Conservation (phyloP, 2,329 filamentous ascomycete genomes). For the Ampelomyces quisqualis region DNA sequence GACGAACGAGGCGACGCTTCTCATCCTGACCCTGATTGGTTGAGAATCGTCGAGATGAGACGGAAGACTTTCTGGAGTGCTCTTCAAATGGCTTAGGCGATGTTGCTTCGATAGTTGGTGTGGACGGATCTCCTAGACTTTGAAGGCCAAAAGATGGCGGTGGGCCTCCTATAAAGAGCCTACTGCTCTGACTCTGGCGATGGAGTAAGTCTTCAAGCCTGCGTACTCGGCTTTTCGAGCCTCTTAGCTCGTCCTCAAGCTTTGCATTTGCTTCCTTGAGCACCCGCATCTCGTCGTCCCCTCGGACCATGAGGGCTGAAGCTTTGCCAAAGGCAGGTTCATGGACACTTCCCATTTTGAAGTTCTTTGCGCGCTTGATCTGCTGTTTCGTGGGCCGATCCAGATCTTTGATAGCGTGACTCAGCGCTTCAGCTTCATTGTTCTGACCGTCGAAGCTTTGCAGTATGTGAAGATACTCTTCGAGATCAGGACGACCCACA, state of each 20-base stretch:
- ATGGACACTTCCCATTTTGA: slow-evolving; percentile 94
- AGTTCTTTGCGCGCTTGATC: slow-evolving; percentile 81
- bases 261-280: slow-evolving; percentile 58
- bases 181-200: slow-evolving; percentile 65
- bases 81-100: slow-evolving; percentile 45
- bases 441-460: slow-evolving; percentile 66
- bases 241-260: slow-evolving; percentile 65
- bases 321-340: slow-evolving; percentile 86
- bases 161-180: slow-evolving; percentile 55
- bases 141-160: slow-evolving; percentile 39
- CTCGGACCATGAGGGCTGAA: slow-evolving; percentile 73
- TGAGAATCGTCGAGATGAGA: slow-evolving; percentile 62
- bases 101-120: slow-evolving; percentile 37
- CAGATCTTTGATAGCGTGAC: slow-evolving; percentile 75
- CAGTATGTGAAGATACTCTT: slow-evolving; percentile 69
- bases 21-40: slow-evolving; percentile 62
- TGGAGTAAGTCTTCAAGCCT: slow-evolving; percentile 91
- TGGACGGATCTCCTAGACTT: slow-evolving; percentile 40
- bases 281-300: slow-evolving; percentile 74
- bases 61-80: slow-evolving; percentile 59
- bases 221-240: slow-evolving; percentile 88
- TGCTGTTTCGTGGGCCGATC: slow-evolving; percentile 83
- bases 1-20: slow-evolving; percentile 61
- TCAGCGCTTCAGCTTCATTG: slow-evolving; percentile 68
- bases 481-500: slow-evolving; percentile 72